A percentile compares a stretch with the other conserved stretches of the same genome.
Conservation (phyloP, 345 rosid genomes). For the Bruguiera parviflora region DNA sequence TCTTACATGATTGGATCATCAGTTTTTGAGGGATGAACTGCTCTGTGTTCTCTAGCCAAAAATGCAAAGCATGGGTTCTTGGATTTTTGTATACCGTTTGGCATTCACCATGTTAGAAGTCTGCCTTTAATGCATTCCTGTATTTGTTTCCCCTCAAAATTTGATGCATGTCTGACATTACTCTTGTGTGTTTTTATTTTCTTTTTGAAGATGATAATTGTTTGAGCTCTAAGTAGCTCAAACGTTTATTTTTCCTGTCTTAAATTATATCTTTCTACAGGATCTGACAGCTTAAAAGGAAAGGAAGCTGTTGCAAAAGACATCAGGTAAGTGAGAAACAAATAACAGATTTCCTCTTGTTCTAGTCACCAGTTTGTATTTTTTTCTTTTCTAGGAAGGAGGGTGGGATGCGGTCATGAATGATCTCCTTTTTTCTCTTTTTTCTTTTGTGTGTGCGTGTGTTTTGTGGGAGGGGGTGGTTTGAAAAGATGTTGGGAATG, state of each 20-base stretch:
- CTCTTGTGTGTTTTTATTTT: background rate
- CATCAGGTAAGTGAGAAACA: slow-evolving; percentile 29
- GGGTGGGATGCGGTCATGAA: background rate
- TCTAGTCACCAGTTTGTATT: too few species aligned
- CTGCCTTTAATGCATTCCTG: background rate
- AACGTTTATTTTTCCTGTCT: background rate
- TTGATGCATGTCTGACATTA: background rate
- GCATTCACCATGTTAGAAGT: background rate
- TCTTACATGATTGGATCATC: slow-evolving; percentile 7
- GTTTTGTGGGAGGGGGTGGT: background rate
- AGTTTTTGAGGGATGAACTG: slow-evolving; percentile 3
- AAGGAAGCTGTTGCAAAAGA: slow-evolving; percentile 17
- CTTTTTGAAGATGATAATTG: background rate
- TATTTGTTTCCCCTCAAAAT: background rate
- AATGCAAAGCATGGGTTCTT: too few species aligned
- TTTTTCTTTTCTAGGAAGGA: background rate
- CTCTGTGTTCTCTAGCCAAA: background rate
- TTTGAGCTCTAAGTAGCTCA: slow-evolving; percentile 1
- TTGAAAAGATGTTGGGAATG: background rate
- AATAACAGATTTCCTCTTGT: background rate
- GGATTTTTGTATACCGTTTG: background rate
- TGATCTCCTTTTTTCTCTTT: too few species aligned
- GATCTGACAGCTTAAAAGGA: slow-evolving; percentile 24
- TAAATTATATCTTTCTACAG: slow-evolving; percentile 25
- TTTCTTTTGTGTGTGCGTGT: too few species aligned